phyloP scores from a whole-genome alignment of 2,329 filamentous ascomycete genomes.

The Aspergillus puulaauensis region DNA sequence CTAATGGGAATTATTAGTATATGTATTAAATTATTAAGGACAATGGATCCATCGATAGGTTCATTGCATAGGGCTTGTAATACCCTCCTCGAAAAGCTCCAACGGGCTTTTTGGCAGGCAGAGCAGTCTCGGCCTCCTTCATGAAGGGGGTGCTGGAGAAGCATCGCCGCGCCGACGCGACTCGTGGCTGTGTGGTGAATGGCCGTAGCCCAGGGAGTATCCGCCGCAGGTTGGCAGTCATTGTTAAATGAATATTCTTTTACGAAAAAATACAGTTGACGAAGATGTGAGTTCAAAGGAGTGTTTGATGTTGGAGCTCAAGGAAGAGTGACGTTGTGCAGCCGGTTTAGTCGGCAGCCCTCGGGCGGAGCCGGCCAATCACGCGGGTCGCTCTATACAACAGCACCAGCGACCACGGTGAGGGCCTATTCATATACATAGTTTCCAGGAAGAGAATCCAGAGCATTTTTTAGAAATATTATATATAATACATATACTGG shows the following conservation, averaged over 20 bases:
- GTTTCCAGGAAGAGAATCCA: background rate
- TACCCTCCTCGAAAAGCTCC: conserved; percentile 72
- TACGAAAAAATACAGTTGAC: background rate
- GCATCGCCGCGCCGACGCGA: conserved; percentile 24
- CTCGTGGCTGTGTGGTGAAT: conserved; percentile 16
- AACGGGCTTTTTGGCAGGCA: conserved; percentile 64
- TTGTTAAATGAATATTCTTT: conserved; percentile 9
- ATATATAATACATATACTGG: background rate
- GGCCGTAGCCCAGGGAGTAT: conserved; percentile 20
- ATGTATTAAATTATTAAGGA: too few species aligned
- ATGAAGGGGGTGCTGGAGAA: conserved; percentile 41
- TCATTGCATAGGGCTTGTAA: background rate
- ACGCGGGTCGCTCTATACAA: conserved; percentile 12
- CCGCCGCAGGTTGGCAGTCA: conserved; percentile 14
- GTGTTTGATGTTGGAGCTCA: conserved; percentile 8
- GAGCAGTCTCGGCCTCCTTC: conserved; percentile 38
- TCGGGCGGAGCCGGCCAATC: conserved; percentile 19
- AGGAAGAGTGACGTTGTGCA: conserved; percentile 17
- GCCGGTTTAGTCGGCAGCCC: conserved; percentile 3
- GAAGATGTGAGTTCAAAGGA: background rate
- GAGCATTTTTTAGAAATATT: background rate
- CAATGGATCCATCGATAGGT: too few species aligned
- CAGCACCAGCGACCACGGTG: background rate
- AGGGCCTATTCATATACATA: background rate
- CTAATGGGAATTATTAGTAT: conserved; percentile 46